phyloP scores from a whole-genome alignment of 2,329 filamentous ascomycete genomes.

The Hortaea werneckii region DNA sequence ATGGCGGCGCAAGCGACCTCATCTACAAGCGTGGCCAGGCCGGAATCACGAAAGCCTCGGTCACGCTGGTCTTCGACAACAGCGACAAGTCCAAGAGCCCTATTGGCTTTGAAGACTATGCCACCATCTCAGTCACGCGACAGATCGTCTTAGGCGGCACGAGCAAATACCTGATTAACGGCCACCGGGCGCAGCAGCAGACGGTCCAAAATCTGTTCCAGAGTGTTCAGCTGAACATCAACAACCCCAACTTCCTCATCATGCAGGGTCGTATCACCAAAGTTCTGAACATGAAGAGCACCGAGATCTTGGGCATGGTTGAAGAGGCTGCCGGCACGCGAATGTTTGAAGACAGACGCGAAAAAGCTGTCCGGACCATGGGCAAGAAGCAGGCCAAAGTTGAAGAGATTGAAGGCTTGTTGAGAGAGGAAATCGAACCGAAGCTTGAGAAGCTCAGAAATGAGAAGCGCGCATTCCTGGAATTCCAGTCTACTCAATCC shows the following conservation, averaged over 20 bases:
- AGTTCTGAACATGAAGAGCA: constrained; percentile 96
- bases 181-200: constrained; percentile 92
- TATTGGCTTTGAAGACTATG: constrained; percentile 95
- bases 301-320: constrained; percentile 96
- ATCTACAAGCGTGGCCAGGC: constrained; percentile 99
- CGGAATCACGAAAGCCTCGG: constrained; percentile 93
- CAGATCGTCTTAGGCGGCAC: constrained; percentile 96
- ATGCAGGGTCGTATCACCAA: constrained; percentile 99
- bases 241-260: constrained; percentile 98
- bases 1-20: constrained; percentile 49
- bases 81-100: constrained; percentile 88
- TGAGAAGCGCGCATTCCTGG: constrained; percentile 91
- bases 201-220: constrained; percentile 98
- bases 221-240: constrained; percentile 97
- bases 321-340: constrained; percentile 95
- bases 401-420: constrained; percentile 82
- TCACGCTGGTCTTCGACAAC: constrained; percentile 98
- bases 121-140: constrained; percentile 87
- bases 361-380: constrained; percentile 98
- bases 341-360: constrained; percentile 96
- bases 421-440: constrained; percentile 93
- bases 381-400: constrained; percentile 97
- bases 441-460: constrained; percentile 91
- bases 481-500: constrained; percentile 96
- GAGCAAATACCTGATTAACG: constrained; percentile 98